Conservation (phyloP, 1,284 basidiomycete genomes). For the Microbotryomycetes sp. region DNA sequence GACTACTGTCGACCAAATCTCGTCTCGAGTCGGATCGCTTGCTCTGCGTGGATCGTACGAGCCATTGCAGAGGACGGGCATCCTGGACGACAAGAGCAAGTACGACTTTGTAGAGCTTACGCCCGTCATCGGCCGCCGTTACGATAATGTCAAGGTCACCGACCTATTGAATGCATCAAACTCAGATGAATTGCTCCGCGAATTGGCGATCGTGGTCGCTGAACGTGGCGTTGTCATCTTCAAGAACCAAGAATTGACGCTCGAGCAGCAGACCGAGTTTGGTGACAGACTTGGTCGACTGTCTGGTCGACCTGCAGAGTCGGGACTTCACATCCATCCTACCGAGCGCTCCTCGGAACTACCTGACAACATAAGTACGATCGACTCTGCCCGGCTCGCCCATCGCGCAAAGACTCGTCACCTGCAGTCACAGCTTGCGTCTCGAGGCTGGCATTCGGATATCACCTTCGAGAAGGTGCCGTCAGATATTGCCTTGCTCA, state of each 20-base stretch:
- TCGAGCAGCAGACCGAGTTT: slow-evolving; percentile 16
- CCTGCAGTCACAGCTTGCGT: neutral
- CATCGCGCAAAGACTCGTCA: neutral
- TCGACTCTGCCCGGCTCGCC: neutral
- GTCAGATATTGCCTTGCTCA: slow-evolving; percentile 31
- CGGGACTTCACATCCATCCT: slow-evolving; percentile 36
- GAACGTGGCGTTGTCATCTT: slow-evolving; percentile 37
- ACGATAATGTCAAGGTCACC: slow-evolving; percentile 25
- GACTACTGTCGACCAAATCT: neutral
- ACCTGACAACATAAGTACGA: slow-evolving; percentile 7
- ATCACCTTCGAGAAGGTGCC: slow-evolving; percentile 35
- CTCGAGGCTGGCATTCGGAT: slow-evolving; percentile 10
- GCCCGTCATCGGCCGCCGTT: slow-evolving; percentile 32
- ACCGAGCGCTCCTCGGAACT: slow-evolving; percentile 16
- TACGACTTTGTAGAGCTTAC: slow-evolving; percentile 23
- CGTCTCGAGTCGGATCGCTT: neutral
- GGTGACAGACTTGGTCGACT: slow-evolving; percentile 29
- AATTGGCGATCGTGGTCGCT: slow-evolving; percentile 34
- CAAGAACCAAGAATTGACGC: slow-evolving; percentile 9
- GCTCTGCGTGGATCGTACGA: neutral
- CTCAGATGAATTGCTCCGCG: slow-evolving; percentile 33
- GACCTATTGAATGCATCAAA: slow-evolving; percentile 28
- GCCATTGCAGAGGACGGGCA: slow-evolving; percentile 25
- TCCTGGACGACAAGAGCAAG: slow-evolving; percentile 28
- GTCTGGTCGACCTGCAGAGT: slow-evolving; percentile 27